Conservation (phyloP, 306 rosid genomes). For the Biancaea sappan region DNA sequence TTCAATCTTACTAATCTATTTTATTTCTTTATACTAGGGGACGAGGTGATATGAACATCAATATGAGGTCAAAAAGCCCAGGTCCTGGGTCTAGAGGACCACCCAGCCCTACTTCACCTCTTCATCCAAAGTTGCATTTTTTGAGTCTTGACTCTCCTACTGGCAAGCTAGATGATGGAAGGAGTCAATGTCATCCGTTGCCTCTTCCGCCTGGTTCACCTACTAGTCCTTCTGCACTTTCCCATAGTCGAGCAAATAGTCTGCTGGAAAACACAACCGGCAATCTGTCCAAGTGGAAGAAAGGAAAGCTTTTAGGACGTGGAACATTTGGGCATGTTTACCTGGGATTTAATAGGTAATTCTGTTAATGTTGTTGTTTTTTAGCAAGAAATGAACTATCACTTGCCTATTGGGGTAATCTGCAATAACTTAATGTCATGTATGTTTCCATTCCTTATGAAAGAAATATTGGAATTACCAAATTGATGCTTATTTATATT, state of each 20-base stretch:
- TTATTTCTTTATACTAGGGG: slow-evolving; percentile 52
- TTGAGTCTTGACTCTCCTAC: slow-evolving; percentile 72
- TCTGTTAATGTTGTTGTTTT: background rate
- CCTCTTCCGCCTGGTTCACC: slow-evolving; percentile 99
- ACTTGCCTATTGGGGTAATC: slow-evolving; percentile 16
- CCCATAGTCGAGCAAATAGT: slow-evolving; percentile 42
- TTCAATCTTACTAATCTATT: slow-evolving; percentile 35
- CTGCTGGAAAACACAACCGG: slow-evolving; percentile 40
- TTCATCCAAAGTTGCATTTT: slow-evolving; percentile 58
- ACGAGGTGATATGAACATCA: slow-evolving; percentile 57
- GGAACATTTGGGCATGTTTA: slow-evolving; percentile 98
- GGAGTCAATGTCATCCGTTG: slow-evolving; percentile 73
- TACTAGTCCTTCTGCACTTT: slow-evolving; percentile 75
- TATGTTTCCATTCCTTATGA: slow-evolving; percentile 1
- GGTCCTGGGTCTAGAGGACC: slow-evolving; percentile 85
- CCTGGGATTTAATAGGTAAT: slow-evolving; percentile 87
- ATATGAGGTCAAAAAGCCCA: slow-evolving; percentile 70
- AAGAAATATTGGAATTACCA: slow-evolving; percentile 2
- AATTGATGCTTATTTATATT: background rate
- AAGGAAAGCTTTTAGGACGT: slow-evolving; percentile 93
- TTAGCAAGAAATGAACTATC: background rate
- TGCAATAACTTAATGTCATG: background rate
- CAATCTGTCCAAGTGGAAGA: slow-evolving; percentile 76
- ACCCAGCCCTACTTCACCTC: slow-evolving; percentile 93
- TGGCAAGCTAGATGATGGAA: slow-evolving; percentile 77